phyloP scores from a whole-genome alignment of 2,329 filamentous ascomycete genomes.

The Fusarium armeniacum region DNA sequence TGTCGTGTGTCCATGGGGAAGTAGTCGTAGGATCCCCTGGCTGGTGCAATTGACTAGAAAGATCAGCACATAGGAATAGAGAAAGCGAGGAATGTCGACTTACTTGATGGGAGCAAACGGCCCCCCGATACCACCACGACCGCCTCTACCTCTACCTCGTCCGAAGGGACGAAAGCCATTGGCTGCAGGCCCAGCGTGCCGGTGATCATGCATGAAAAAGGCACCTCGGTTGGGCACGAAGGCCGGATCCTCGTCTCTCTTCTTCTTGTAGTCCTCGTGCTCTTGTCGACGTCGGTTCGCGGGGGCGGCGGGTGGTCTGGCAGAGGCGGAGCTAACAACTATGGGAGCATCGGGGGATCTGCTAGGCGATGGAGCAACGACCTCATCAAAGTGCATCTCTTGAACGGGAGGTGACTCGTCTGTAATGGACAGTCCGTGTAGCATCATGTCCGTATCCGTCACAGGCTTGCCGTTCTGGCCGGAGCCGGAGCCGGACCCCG shows the following conservation, averaged over 20 bases:
- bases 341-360: constrained; percentile 64
- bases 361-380: constrained; percentile 53
- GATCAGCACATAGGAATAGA: constrained; percentile 47
- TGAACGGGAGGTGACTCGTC: constrained; percentile 59
- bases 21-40: constrained; percentile 74
- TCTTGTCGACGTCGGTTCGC: constrained; percentile 83
- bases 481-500: constrained; percentile 56
- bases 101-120: constrained; percentile 75
- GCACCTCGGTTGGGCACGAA: constrained; percentile 95
- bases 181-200: constrained; percentile 80
- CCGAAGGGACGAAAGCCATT: constrained; percentile 83
- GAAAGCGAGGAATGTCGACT: constrained; percentile 53
- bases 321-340: constrained; percentile 67
- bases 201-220: constrained; percentile 97
- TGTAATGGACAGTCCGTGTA: constrained; percentile 66
- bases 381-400: constrained; percentile 64
- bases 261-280: constrained; percentile 91
- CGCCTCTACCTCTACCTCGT: constrained; percentile 74
- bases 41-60: constrained; percentile 58
- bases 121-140: constrained; percentile 71
- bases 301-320: constrained; percentile 68
- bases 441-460: constrained; percentile 71
- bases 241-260: constrained; percentile 88
- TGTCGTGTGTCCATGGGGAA: constrained; percentile 91
- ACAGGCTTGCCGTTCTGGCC: constrained; percentile 53